Percentiles rank a stretch among this genome's conserved stretches.
phyloP scores from a whole-genome alignment of 371 early-diverging fungal species.

The Batkoa obscura region DNA sequence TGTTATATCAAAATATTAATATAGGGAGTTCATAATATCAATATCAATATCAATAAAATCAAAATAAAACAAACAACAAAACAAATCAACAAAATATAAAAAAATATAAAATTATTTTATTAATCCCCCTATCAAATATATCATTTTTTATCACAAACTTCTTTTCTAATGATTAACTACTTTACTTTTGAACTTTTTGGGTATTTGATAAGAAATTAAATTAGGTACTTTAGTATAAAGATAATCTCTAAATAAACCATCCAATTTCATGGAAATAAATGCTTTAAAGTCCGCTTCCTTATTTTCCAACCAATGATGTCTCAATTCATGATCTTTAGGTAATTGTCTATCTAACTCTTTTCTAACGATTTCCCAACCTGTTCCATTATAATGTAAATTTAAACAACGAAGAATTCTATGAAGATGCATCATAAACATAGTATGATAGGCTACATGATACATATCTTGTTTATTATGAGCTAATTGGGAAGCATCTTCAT shows the following conservation, averaged over 20 bases:
- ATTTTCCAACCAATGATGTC: slow-evolving; percentile 19
- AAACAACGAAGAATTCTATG: slow-evolving; percentile 47
- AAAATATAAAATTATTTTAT: too few species aligned
- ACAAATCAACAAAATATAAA: too few species aligned
- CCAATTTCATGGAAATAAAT: slow-evolving; percentile 46
- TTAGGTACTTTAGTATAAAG: background rate
- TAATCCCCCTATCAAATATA: too few species aligned
- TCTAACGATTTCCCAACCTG: slow-evolving; percentile 40
- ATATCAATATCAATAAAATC: too few species aligned
- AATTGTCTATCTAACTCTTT: slow-evolving; percentile 20
- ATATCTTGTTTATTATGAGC: slow-evolving; percentile 31
- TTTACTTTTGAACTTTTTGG: background rate
- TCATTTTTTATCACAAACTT: too few species aligned
- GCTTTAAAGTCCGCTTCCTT: slow-evolving; percentile 29
- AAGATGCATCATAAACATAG: slow-evolving; percentile 38
- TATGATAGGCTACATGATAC: slow-evolving; percentile 23
- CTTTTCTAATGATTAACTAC: too few species aligned
- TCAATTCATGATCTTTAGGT: slow-evolving; percentile 20
- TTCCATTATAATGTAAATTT: slow-evolving; percentile 34
- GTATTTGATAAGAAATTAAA: background rate
- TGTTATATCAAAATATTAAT: too few species aligned
- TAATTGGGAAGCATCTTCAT: slow-evolving; percentile 27
- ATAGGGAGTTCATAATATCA: too few species aligned
- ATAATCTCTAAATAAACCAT: slow-evolving; percentile 39
- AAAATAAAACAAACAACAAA: too few species aligned